A percentile compares a stretch with the other conserved stretches of the same genome.
phyloP scores from a whole-genome alignment of 2,329 filamentous ascomycete genomes.

The Colletotrichum spaethianum region DNA sequence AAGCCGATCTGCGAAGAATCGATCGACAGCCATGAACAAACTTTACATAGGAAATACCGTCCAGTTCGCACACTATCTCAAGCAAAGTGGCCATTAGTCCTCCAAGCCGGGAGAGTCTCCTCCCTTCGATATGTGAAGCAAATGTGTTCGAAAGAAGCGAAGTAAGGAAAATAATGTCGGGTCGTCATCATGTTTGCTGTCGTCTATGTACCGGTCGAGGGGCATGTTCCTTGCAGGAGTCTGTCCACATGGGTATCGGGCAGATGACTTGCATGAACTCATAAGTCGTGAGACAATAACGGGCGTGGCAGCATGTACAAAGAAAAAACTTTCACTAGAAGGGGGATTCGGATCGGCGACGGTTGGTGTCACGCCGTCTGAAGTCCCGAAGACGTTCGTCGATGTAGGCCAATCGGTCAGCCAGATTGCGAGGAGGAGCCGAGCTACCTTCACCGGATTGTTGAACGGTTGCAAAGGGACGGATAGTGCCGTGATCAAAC shows the following conservation, averaged over 20 bases:
- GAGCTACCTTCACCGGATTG: slow-evolving; percentile 56
- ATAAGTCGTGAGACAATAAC: slow-evolving; percentile 39
- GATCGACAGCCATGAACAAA: slow-evolving; percentile 22
- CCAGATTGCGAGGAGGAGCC: slow-evolving; percentile 60
- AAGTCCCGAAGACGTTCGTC: slow-evolving; percentile 71
- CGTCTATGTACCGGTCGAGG: slow-evolving; percentile 40
- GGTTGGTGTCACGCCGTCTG: slow-evolving; percentile 58
- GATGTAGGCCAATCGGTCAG: slow-evolving; percentile 69
- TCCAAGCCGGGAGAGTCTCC: slow-evolving; percentile 31
- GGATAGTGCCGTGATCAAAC: slow-evolving; percentile 60
- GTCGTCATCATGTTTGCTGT: slow-evolving; percentile 38
- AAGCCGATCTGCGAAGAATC: slow-evolving; percentile 17
- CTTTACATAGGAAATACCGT: slow-evolving; percentile 11
- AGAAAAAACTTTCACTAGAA: slow-evolving; percentile 51
- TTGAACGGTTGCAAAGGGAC: slow-evolving; percentile 72
- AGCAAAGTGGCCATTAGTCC: slow-evolving; percentile 30
- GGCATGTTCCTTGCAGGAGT: slow-evolving; percentile 38
- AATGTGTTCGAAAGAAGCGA: slow-evolving; percentile 36
- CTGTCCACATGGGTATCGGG: slow-evolving; percentile 33
- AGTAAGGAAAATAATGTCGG: slow-evolving; percentile 20
- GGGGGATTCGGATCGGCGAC: slow-evolving; percentile 65
- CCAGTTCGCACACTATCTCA: slow-evolving; percentile 33
- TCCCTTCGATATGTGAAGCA: slow-evolving; percentile 39
- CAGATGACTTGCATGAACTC: slow-evolving; percentile 38
- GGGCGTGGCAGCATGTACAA: slow-evolving; percentile 44